phyloP scores from a whole-genome alignment of 441 rosid genomes.

The Gossypium lobatum region DNA sequence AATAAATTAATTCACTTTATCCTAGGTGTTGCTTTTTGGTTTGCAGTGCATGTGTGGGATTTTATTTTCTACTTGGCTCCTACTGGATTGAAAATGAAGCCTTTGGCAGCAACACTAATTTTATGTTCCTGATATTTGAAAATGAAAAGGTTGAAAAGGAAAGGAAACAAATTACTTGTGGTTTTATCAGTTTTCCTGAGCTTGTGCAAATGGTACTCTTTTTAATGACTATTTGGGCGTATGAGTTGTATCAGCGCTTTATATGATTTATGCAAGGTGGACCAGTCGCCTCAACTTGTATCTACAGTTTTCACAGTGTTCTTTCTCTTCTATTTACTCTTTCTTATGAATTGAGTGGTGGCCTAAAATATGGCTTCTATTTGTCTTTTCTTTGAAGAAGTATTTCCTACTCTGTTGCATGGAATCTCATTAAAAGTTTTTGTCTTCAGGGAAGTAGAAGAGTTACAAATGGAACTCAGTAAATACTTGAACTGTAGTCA shows the following conservation, averaged over 20 bases:
- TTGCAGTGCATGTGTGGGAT: not conserved
- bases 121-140: not conserved
- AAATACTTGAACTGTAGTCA: constrained; percentile 39
- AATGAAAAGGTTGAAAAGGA: not conserved
- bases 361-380: not conserved
- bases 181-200: not conserved
- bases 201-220: not conserved
- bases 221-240: not conserved
- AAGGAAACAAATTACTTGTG: constrained; percentile 3
- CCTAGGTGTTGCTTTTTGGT: constrained; percentile 7
- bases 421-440: constrained; percentile 11
- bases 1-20: constrained; percentile 11
- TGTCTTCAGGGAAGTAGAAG: constrained; percentile 70
- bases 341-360: constrained; percentile 2
- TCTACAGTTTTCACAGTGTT: not conserved
- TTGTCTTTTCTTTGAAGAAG: constrained; percentile 8
- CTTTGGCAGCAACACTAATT: not conserved
- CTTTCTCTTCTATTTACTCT: not conserved
- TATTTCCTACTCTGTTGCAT: constrained; percentile 3
- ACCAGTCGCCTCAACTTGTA: not conserved
- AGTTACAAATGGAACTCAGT: constrained; percentile 42
- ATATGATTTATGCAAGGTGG: not conserved
- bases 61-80: constrained; percentile 8
- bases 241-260: not conserved
- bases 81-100: constrained; percentile 1